Base-by-base conservation (phyloP, 2,329 filamentous ascomycete genomes). In the Calonectria honghensis region DNA sequence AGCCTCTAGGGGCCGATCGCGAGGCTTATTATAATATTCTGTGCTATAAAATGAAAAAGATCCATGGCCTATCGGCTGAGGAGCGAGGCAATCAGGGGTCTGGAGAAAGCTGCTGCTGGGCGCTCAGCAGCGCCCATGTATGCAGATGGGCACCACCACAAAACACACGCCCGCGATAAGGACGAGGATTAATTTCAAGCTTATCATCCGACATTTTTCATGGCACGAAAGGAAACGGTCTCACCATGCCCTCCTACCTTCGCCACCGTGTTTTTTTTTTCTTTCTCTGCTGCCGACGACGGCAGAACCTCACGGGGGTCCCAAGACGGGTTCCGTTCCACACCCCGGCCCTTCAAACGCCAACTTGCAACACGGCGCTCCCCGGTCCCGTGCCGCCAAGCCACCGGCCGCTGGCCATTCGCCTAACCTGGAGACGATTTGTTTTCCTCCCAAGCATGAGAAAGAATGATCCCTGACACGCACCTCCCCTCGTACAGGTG, bases 331-430 rank as follows among this genome's bases (percentile, higher is more conserved):
- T 6, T 54, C 27, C 57, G 71, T 73, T 67, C 66, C 66, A 69
- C 16, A 64, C 71, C 65, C 71, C 37, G 48, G 57, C n/a, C 64
- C 68, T 63, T 69, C 65, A 73, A 73, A 73, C 71, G 54, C 70
- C 24, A 29, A 73, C 50, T 52, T 73, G 71, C 51, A 73, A 70
- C 72, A 73, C 50, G 50, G 50, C 48, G 18, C 31, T 59, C 35
- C 65, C 35, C 29, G 48, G 37, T 57, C 13, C 39, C 39, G 45
- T 32, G 18, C 35, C 45, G 48, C 50, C 32, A 39, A 54, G 65
- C 50, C 65, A 24, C 45, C 45, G 10, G 18, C 45, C 20, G 10
- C 20, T n/a, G 45, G 9, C 45, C 45, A 48, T 20, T 48, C 45
- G 45, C 45, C 45, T 48, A 48, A 13, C 45, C 45, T 48, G 45